These are phyloP conservation scores for Ophiorrhiza pumila DNA, from an alignment of 257 asterid genomes.

Conservation along the genomic window DNA sequence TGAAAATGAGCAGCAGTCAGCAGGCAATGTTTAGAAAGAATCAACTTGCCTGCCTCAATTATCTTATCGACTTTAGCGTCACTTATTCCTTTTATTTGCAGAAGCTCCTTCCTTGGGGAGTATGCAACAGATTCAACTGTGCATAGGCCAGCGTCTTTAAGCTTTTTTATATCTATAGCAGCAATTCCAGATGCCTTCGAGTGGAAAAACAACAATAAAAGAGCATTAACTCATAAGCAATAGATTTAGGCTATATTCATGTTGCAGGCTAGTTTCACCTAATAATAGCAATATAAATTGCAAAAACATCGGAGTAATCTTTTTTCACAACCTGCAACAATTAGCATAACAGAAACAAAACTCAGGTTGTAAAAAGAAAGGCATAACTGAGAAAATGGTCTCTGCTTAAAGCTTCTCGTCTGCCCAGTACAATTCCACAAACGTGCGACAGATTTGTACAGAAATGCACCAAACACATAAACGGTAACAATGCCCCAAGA, in stretches of 20 bases:
- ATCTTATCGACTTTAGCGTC: constrained; percentile 98
- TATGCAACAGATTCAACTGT: constrained; percentile 88
- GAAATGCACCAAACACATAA: background rate
- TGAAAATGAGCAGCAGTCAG: background rate
- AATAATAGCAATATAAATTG: background rate
- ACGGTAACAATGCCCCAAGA: background rate
- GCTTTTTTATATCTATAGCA: constrained; percentile 86
- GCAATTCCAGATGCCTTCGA: constrained; percentile 82
- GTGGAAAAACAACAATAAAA: constrained; percentile 9
- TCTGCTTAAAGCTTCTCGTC: background rate
- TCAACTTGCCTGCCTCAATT: constrained; percentile 86
- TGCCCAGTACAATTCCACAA: background rate
- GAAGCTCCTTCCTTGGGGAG: constrained; percentile 93
- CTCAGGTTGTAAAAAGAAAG: background rate
- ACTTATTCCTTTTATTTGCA: constrained; percentile 89
- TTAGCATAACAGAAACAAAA: background rate
- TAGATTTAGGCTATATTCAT: background rate
- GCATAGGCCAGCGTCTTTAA: constrained; percentile 88
- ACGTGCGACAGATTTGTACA: background rate
- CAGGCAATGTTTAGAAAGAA: background rate
- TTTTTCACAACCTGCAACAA: background rate
- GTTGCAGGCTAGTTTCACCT: background rate
- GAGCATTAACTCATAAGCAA: constrained; percentile 9
- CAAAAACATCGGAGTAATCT: background rate
- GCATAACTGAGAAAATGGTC: background rate